Percentiles rank a stretch among this genome's conserved stretches.
Conservation (phyloP, 208 protist genomes). For the Leishmania gerbilli region DNA sequence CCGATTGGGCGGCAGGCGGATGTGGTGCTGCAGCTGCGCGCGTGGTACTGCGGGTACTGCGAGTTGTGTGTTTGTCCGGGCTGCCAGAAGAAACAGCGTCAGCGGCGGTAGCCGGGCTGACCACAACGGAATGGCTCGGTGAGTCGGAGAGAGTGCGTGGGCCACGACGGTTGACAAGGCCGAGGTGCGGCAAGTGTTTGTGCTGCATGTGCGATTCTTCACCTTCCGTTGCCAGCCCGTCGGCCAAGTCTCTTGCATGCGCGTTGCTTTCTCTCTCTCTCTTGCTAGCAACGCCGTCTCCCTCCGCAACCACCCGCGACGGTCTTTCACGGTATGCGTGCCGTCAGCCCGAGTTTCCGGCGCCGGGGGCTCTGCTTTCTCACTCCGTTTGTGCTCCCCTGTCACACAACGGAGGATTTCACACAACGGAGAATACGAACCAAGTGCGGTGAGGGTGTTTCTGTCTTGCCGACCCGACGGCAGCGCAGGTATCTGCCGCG, state of each 20-base stretch:
- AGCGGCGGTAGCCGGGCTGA: too few species aligned
- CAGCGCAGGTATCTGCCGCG: not conserved
- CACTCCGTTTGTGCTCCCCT: not conserved
- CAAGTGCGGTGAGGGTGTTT: not conserved
- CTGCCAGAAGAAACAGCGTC: conserved; percentile 25
- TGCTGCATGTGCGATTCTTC: not conserved
- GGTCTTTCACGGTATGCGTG: not conserved
- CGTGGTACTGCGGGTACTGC: conserved; percentile 70
- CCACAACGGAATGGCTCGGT: not conserved
- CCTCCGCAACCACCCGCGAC: not conserved
- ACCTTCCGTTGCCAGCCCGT: not conserved
- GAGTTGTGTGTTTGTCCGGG: conserved; percentile 52
- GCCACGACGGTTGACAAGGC: not conserved
- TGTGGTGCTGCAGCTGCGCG: conserved; percentile 17
- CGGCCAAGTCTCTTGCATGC: not conserved
- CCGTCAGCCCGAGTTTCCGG: not conserved
- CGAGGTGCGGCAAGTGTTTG: not conserved
- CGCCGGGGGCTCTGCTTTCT: not conserved
- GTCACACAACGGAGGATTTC: not conserved
- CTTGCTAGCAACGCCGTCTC: not conserved
- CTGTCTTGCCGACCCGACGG: not conserved
- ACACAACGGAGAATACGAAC: not conserved
- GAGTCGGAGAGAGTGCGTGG: not conserved
- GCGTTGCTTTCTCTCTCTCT: not conserved
- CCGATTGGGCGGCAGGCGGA: conserved; percentile 13